A percentile compares a stretch with the other conserved stretches of the same genome.
phyloP scores from a whole-genome alignment of 2,329 filamentous ascomycete species.

The Boeremia lycopersici region DNA sequence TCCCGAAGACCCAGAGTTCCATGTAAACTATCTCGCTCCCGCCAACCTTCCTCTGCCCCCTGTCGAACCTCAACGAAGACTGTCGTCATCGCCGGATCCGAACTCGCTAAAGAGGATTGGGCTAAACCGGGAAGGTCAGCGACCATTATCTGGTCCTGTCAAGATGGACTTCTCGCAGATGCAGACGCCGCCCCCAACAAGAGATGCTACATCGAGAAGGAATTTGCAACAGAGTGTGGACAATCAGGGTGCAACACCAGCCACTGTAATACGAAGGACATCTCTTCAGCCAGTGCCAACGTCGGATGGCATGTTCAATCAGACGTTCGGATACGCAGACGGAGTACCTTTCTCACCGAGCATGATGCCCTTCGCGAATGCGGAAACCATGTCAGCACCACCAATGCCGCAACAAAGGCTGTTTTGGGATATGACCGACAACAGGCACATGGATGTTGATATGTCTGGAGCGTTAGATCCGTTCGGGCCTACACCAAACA shows the following conservation, averaged over 20 bases:
- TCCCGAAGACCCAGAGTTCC: conserved; percentile 55
- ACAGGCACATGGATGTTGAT: conserved; percentile 44
- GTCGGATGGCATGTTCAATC: conserved; percentile 40
- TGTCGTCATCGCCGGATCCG: conserved; percentile 64
- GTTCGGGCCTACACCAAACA: conserved; percentile 45
- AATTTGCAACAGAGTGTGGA: conserved; percentile 42
- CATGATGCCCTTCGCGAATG: conserved; percentile 58
- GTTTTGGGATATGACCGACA: conserved; percentile 46
- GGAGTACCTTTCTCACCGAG: conserved; percentile 63
- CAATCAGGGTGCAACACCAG: conserved; percentile 39
- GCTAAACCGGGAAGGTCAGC: conserved; percentile 20
- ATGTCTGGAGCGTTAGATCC: conserved; percentile 39
- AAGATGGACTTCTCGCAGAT: conserved; percentile 56
- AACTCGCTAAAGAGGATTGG: conserved; percentile 26
- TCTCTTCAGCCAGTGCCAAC: conserved; percentile 35
- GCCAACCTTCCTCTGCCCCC: conserved; percentile 62
- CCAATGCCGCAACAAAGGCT: conserved; percentile 58
- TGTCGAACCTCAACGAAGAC: conserved; percentile 63
- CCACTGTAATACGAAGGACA: conserved; percentile 51
- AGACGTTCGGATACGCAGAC: conserved; percentile 56
- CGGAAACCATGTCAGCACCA: conserved; percentile 62
- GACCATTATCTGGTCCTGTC: conserved; percentile 29
- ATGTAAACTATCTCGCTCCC: conserved; percentile 67
- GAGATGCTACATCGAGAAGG: conserved; percentile 59
- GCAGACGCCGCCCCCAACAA: conserved; percentile 67